These are phyloP conservation scores for Erysimum cheiri DNA, from an alignment of 441 rosid species.

Conservation along the genomic window DNA sequence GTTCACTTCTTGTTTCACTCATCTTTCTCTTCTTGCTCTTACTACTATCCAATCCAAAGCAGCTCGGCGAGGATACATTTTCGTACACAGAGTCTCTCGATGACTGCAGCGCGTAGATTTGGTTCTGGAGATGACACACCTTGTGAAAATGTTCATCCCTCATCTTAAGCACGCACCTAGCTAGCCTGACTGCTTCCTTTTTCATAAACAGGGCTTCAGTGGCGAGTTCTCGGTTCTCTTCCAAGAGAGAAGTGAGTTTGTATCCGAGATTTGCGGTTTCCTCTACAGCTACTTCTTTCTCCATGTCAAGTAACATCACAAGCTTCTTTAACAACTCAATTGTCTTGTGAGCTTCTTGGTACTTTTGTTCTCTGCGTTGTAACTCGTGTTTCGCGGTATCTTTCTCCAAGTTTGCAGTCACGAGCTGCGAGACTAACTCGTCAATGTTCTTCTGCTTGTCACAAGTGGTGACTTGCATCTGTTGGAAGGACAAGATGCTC, in stretches of 20 bases:
- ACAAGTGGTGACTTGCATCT: slow-evolving; percentile 18
- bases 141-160: slow-evolving; percentile 62
- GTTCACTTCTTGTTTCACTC: slow-evolving; percentile 37
- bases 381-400: slow-evolving; percentile 47
- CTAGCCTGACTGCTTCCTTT: slow-evolving; percentile 58
- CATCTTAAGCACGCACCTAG: slow-evolving; percentile 55
- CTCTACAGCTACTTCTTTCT: slow-evolving; percentile 56
- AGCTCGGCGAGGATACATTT: slow-evolving; percentile 2
- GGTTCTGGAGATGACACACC: slow-evolving; percentile 43
- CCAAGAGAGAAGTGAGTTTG: slow-evolving; percentile 47
- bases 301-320: slow-evolving; percentile 64
- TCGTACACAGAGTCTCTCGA: slow-evolving; percentile 32
- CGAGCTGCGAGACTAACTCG: slow-evolving; percentile 50
- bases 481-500: slow-evolving; percentile 31
- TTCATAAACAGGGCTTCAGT: slow-evolving; percentile 55
- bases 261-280: slow-evolving; percentile 58
- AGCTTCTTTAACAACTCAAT: slow-evolving; percentile 60
- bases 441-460: slow-evolving; percentile 34
- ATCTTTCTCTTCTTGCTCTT: slow-evolving; percentile 43
- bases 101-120: slow-evolving; percentile 46
- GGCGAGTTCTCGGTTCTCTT: slow-evolving; percentile 56
- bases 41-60: slow-evolving; percentile 37
- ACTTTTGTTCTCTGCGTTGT: slow-evolving; percentile 40
- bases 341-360: slow-evolving; percentile 52
- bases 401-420: slow-evolving; percentile 55